phyloP scores from a whole-genome alignment of 257 asterid species.

The Marsdenia floribunda region DNA sequence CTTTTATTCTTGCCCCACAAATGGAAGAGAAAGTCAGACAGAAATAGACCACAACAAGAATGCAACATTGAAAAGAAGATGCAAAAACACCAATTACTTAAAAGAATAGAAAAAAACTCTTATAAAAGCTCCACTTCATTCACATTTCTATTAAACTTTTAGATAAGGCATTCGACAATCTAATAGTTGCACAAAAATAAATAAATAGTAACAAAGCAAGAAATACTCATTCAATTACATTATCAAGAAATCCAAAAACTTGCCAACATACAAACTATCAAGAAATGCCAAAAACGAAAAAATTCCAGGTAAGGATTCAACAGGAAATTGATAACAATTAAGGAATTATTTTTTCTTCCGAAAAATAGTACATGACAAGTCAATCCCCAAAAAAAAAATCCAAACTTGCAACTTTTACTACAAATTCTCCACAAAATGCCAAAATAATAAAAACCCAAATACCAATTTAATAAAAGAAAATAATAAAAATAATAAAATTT shows the following conservation, averaged over 20 bases:
- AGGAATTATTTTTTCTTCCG: neutral
- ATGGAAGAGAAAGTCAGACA: neutral
- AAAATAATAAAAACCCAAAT: neutral
- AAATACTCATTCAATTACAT: too few species aligned
- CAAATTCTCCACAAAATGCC: neutral
- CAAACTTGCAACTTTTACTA: neutral
- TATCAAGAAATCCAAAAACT: too few species aligned
- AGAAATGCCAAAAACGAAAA: neutral
- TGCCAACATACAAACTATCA: neutral
- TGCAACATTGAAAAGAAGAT: neutral
- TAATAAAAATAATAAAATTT: neutral
- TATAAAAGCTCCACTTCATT: neutral
- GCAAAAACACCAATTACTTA: neutral
- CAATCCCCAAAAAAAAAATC: neutral
- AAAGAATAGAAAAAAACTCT: neutral
- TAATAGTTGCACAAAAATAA: neutral
- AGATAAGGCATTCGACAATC: neutral
- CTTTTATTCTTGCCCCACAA: neutral
- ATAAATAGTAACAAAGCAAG: too few species aligned
- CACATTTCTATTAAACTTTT: neutral
- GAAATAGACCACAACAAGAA: neutral
- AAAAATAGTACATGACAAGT: neutral
- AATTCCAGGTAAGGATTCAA: neutral
- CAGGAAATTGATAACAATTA: neutral
- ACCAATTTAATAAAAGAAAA: neutral